Evolutionary conservation across 139 green algal genomes (phyloP).

Genomic region (Tetradesmus obliquus): DNA sequence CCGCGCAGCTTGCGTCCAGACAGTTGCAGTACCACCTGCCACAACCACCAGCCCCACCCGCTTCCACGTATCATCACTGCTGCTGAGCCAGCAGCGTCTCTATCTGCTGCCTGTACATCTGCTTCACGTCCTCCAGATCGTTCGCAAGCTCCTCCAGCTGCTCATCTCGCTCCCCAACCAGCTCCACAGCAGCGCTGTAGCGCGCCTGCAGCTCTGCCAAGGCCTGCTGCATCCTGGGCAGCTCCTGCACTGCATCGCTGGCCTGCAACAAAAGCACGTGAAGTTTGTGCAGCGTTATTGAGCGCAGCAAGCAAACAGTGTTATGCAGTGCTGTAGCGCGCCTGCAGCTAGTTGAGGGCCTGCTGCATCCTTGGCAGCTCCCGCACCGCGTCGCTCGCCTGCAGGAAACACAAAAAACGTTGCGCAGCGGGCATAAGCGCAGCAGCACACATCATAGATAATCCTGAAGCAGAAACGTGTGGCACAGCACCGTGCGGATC

Average conservation of each 20-base stretch:
- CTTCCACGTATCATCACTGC: not conserved
- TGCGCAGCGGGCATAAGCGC: not conserved
- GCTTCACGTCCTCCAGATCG: conserved; percentile 90
- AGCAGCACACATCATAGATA: not conserved
- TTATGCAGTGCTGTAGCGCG: conserved; percentile 67
- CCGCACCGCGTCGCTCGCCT: not conserved
- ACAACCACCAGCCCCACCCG: not conserved
- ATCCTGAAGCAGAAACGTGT: not conserved
- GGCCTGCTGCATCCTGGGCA: conserved; percentile 17
- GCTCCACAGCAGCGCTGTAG: conserved; percentile 82
- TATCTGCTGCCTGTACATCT: conserved; percentile 90
- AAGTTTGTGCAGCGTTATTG: not conserved
- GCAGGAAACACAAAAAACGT: not conserved
- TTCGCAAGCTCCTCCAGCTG: conserved; percentile 87
- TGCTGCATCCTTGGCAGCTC: conserved; percentile 11
- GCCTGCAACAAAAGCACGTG: not conserved
- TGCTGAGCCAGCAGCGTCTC: conserved; percentile 73
- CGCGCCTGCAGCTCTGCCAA: conserved; percentile 57
- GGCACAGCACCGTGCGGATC: not conserved
- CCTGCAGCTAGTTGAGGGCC: conserved; percentile 46
- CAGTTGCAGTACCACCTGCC: too few species aligned
- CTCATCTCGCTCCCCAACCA: conserved; percentile 93
- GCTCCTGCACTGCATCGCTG: not conserved
- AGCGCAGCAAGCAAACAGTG: too few species aligned
- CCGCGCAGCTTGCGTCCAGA: too few species aligned